phyloP scores from a whole-genome alignment of 2,329 filamentous ascomycete genomes.

The Neonectria neomacrospora region DNA sequence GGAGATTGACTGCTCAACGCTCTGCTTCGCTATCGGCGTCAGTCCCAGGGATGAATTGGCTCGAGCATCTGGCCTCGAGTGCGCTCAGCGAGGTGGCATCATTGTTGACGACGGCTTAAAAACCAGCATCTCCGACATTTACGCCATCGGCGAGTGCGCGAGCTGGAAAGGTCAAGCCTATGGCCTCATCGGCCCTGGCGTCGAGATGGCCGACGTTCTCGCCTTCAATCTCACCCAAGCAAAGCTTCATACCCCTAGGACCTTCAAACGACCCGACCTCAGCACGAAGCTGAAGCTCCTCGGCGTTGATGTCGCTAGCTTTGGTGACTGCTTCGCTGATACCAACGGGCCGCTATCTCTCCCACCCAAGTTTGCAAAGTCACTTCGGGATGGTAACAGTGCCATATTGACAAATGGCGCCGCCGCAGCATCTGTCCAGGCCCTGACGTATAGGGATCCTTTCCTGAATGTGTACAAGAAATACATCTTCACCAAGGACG shows the following conservation, averaged over 20 bases:
- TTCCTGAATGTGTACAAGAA: conserved; percentile 94
- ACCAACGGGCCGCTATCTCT: conserved; percentile 81
- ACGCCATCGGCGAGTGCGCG: conserved; percentile 91
- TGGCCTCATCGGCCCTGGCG: conserved; percentile 86
- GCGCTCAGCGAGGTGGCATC: conserved; percentile 78
- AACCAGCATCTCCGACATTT: conserved; percentile 79
- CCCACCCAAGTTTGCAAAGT: conserved; percentile 66
- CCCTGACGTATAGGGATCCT: conserved; percentile 88
- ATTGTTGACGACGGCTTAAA: conserved; percentile 74
- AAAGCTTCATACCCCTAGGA: conserved; percentile 73
- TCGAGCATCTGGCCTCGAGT: conserved; percentile 74
- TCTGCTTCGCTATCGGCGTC: conserved; percentile 93
- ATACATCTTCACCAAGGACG: conserved; percentile 89
- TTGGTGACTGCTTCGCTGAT: conserved; percentile 94
- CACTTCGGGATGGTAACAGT: conserved; percentile 30
- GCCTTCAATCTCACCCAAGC: conserved; percentile 92
- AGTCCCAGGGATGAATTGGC: conserved; percentile 83
- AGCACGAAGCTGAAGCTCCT: conserved; percentile 93
- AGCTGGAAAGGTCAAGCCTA: conserved; percentile 90
- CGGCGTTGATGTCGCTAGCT: conserved; percentile 91
- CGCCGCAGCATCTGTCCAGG: conserved; percentile 73
- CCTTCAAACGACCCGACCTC: conserved; percentile 84
- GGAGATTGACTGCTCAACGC: conserved; percentile 78
- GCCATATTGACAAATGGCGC: neutral
- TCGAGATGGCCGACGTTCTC: conserved; percentile 93